Conservation (phyloP, 768 basidiomycete species). For the Fistulinella prunicolor region DNA sequence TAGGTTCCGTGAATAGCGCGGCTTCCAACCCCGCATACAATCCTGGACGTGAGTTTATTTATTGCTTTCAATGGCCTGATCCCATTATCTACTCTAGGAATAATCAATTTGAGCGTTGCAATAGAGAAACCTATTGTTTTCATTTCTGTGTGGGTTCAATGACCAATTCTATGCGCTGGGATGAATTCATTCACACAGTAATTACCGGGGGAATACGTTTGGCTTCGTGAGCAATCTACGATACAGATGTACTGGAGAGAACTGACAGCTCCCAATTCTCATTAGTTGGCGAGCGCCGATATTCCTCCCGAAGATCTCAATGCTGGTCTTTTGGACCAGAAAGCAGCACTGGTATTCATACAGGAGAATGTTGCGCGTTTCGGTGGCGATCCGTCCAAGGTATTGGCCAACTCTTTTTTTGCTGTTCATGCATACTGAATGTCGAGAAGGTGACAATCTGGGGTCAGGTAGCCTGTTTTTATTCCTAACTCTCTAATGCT, state of each 20-base stretch:
- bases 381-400: constrained; percentile 61
- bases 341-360: constrained; percentile 54
- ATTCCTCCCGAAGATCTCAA: constrained; percentile 52
- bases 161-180: not conserved
- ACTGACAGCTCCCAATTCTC: constrained; percentile 17
- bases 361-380: constrained; percentile 65
- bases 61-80: not conserved
- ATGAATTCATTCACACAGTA: constrained; percentile 4
- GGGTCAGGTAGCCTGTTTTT: constrained; percentile 13
- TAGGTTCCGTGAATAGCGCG: constrained; percentile 1
- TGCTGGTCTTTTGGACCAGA: constrained; percentile 59
- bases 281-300: constrained; percentile 44
- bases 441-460: constrained; percentile 16
- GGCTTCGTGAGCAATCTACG: constrained; percentile 12
- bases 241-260: not conserved
- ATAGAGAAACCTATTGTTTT: constrained; percentile 17
- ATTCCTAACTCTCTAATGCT: not conserved
- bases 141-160: constrained; percentile 12
- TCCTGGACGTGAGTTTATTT: constrained; percentile 10
- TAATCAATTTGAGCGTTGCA: constrained; percentile 6
- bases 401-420: constrained; percentile 7
- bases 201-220: constrained; percentile 17
- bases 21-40: constrained; percentile 16
- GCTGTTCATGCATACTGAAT: not conserved
- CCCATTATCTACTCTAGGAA: constrained; percentile 1